Percentiles rank a stretch among this genome's conserved stretches.
These are phyloP conservation scores for maize (Zea mays) DNA, from an alignment of 176 grass and related monocot species.

Conservation along the genomic window Zm-B73-REFERENCE-NAM-5.0 NC_050098.1:63179501-63180000, in stretches of 20 bases:
- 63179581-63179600: neutral
- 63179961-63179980: neutral
- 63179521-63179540: neutral
- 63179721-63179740: too few species aligned
- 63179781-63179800: conserved; percentile 4
- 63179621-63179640: neutral
- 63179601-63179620: conserved; percentile 8
- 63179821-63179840: conserved; percentile 13
- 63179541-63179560: neutral
- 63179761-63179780: too few species aligned
- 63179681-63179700: too few species aligned
- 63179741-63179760: too few species aligned
- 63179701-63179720: too few species aligned
- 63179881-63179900: neutral
- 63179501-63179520: conserved; percentile 3
- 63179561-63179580: conserved; percentile 5
- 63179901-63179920: neutral
- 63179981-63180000: conserved; percentile 8
- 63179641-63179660: too few species aligned
- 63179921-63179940: neutral
- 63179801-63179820: neutral
- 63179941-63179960: neutral
- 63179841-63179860: conserved; percentile 14
- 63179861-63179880: conserved; percentile 9
- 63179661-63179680: too few species aligned